Base-by-base conservation (phyloP, 2,329 filamentous ascomycete species). In the Cordyceps cateniannulata region DNA sequence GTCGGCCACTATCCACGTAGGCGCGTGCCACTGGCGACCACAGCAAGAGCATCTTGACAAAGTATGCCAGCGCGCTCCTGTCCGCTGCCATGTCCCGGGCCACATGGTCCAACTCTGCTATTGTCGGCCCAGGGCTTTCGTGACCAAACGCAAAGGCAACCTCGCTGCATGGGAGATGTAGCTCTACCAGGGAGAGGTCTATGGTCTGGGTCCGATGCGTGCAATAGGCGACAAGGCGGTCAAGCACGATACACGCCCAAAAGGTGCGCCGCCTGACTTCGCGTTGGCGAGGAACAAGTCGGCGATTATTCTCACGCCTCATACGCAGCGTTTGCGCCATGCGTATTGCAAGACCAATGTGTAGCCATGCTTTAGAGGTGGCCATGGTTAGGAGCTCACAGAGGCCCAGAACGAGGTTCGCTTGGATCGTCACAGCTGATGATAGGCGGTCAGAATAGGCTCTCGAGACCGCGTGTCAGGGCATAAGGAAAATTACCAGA, bases 281-380 rank as follows among this genome's bases (percentile, higher is more conserved):
- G n/a, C 53, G 32, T 10, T 56, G 53, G 25, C 53, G 53, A 8
- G 53, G 53, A 7, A 56, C 38, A 2, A 45, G 53, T 18, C 53
- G 53, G 8, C 53, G 35, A 12, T 56, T 56, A 38, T 56, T 18
- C 27, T 56, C 53, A 20, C 42, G 38, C 35, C 53, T 9, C 53
- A 56, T 56, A 16, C 53, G 53, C 24, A 56, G 53, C 10, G 38
- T 27, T 18, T 56, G 53, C 5, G 53, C 53, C 35, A 56, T 42
- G 25, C 53, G 53, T 16, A 56, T 56, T 8, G 53, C 53, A 3
- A 56, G 53, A 10, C 53, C 53, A 25, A 56, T 56, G 20, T 56
- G 53, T 25, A 56, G 53, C 53, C 53, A 56, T 5, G 53, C 53
- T 20, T 56, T 56, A 24, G 53, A 56, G 18, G 53, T 56, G 24